Percentiles rank a stretch among this genome's conserved stretches.
These are phyloP conservation scores for Populus trichocarpa DNA, from an alignment of 441 rosid genomes.

Conservation along the genomic window DNA sequence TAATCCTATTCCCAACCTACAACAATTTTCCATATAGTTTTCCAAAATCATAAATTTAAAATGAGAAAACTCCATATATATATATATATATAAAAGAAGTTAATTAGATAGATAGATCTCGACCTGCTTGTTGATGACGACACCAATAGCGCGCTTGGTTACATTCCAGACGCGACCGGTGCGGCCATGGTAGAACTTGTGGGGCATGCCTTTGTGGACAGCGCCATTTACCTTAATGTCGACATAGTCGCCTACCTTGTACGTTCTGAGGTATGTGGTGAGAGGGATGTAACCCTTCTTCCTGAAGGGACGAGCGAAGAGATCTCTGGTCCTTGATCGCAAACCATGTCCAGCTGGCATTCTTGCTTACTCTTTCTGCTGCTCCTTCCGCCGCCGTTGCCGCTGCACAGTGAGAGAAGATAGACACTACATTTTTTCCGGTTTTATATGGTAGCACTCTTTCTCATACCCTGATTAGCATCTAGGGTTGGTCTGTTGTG, in stretches of 20 bases:
- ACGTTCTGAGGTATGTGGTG: conserved; percentile 60
- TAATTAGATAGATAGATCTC: not conserved
- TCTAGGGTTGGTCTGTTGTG: not conserved
- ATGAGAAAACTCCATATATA: not conserved
- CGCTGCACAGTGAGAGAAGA: too few relatives aligned
- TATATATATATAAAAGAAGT: not conserved
- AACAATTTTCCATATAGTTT: not conserved
- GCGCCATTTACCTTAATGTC: not conserved
- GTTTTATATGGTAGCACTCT: too few relatives aligned
- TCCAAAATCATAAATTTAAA: not conserved
- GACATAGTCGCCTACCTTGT: conserved; percentile 32
- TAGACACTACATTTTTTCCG: too few relatives aligned
- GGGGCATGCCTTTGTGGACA: not conserved
- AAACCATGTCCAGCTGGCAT: conserved; percentile 86
- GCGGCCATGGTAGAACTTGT: conserved; percentile 56
- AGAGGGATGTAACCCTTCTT: conserved; percentile 78
- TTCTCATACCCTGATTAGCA: not conserved
- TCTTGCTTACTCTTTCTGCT: not conserved
- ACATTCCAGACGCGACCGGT: conserved; percentile 82
- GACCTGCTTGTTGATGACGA: conserved; percentile 76
- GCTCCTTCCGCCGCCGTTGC: not conserved
- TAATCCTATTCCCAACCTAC: conserved; percentile 69
- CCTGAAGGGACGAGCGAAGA: conserved; percentile 67
- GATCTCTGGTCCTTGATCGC: conserved; percentile 65
- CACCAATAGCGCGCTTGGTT: conserved; percentile 78